Base-by-base conservation (phyloP, 345 rosid species). In the Microthlaspi erraticum region DNA sequence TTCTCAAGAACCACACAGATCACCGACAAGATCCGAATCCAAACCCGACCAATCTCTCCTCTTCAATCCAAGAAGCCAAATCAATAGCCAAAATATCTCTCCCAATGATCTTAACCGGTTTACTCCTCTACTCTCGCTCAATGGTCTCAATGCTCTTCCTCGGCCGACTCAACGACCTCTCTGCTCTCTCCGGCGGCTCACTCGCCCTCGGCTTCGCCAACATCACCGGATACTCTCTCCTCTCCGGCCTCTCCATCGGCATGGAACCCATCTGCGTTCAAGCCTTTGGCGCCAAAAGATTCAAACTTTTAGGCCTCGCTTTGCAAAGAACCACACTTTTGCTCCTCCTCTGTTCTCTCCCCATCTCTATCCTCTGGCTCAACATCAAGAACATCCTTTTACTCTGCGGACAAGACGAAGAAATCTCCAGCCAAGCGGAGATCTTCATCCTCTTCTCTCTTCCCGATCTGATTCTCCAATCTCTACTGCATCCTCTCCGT, bases 191-290 rank as follows among this genome's bases (percentile, higher is more conserved):
- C 1, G 89, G 97, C 0, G 97, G 97, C 20, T 89, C 97, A 0
- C 89, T 92, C 0, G 96, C 96, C 6, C 71, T 89, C 5, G 98
- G 95, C 16, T 90, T 92, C 50, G 98, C 91, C 13, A 92, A 92
- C 79, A 90, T 90, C 85, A 92, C 98, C 2, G 98, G 98, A 0
- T 92, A 89, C 71, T 89, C 96, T 5, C 77, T 92, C 57, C 91
- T 90, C 58, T 86, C 96, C 1, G 98, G 98, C 66, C 87, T 92
- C 20, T 86, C 98, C 67, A 77, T 85, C 72, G 98, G 98, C 11
- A 88, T 92, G 97, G 98, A 92, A 67, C 89, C 98, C 57, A 87
- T 92, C 54, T 92, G 98, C 14, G 91, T 91, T 33, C 98, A 89
- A 76, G 96, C 96, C 74, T 89, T 85, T 66, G 98, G 96, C 60